These are phyloP conservation scores for Mycena galopus DNA, from an alignment of 768 basidiomycete species.

Conservation along the genomic window DNA sequence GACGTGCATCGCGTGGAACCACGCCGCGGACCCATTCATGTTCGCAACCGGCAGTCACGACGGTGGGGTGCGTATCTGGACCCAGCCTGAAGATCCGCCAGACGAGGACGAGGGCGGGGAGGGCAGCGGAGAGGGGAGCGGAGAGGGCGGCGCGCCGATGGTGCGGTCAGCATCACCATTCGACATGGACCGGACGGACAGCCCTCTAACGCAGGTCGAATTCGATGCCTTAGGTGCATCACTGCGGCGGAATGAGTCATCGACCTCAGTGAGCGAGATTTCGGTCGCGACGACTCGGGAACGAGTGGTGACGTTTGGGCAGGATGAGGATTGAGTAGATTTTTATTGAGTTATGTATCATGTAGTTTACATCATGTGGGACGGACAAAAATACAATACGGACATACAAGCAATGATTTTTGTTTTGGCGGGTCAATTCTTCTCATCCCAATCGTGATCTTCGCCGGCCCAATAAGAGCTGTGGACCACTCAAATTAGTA, in stretches of 20 bases:
- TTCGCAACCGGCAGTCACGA: constrained; percentile 85
- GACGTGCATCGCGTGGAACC: constrained; percentile 88
- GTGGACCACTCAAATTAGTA: background rate
- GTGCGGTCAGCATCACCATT: constrained; percentile 33
- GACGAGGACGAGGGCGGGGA: constrained; percentile 31
- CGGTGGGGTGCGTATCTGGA: constrained; percentile 82
- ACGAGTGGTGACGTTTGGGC: constrained; percentile 28
- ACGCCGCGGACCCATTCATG: constrained; percentile 74
- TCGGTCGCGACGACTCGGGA: constrained; percentile 27
- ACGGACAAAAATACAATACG: background rate
- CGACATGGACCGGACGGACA: constrained; percentile 35
- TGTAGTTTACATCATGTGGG: constrained; percentile 1
- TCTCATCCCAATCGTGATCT: constrained; percentile 33
- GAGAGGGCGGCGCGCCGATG: background rate
- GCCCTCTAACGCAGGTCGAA: constrained; percentile 34
- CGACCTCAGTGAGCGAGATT: constrained; percentile 21
- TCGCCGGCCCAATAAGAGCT: constrained; percentile 30
- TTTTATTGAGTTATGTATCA: constrained; percentile 26
- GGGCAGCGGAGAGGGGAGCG: no score
- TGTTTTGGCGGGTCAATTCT: background rate
- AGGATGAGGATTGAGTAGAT: background rate
- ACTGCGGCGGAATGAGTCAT: constrained; percentile 12
- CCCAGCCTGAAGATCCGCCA: constrained; percentile 51
- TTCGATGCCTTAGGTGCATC: constrained; percentile 29
- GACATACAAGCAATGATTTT: background rate